Base-by-base conservation (phyloP, 805 yeast genomes). In the Hanseniaspora valbyensis region DNA sequence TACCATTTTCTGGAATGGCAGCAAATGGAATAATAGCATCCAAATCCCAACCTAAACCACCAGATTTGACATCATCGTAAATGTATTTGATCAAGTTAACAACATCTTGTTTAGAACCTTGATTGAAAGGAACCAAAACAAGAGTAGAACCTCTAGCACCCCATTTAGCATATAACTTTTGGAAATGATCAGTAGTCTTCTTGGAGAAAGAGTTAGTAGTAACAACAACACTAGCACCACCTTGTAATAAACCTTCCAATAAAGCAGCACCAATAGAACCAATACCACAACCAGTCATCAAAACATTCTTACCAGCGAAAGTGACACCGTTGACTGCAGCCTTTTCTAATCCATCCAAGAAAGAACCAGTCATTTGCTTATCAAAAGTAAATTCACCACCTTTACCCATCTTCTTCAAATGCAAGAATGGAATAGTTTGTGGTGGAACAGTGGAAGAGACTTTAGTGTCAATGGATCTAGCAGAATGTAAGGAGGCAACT, bases 181-280 rank as follows among this genome's bases (percentile, higher is more conserved):
- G 98, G 72, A 89, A 92, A 72, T 80, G 90, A 69, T 92, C 97
- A 50, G 97, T 89, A 44, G 87, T 95, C 66, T 81, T 77, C 73
- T 86, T 85, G 56, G 95, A 84, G 77, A 83, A 92, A 68, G 96
- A 78, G 25, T 96, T 88, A 49, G 99, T 92, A 43, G 99, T 92
- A 52, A 90, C 95, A 64, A 92, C 73, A 59, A 89, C 96, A 68
- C 83, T 86, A 43, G 98, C 97, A 74, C 99, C 99, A 71, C 98
- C 98, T 63, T 90, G 80, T 52, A 92, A 74, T 64, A 92, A 74
- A 57, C 98, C 98, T 72, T 86, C 94, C 65, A 92, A 75, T 58
- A 92, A 78, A 69, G 92, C 96, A 54, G 96, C 96, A 72, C 97
- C 98, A 63, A 92, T 92, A 46, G 98, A 92, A 50, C 97, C 98